Base-by-base conservation (phyloP, 305 asterid genomes). In the Euphrasia arctica region DNA sequence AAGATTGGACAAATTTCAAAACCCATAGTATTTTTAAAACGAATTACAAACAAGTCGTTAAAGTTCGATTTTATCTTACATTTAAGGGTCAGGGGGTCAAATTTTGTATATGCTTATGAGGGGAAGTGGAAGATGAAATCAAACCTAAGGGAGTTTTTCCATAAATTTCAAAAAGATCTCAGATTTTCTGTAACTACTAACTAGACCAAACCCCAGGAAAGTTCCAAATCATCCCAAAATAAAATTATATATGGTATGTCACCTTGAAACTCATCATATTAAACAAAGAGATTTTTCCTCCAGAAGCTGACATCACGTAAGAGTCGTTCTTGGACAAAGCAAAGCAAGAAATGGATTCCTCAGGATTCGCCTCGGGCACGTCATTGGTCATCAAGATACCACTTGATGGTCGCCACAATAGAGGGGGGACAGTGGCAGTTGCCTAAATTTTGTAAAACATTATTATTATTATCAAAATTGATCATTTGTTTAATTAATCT, bases 191-290 rank as follows among this genome's bases (percentile, higher is more conserved):
- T 39, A 39, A 39, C 22, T 18, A 18, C 22, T 18, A 18, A 18
- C 9, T 39, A 39, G 12, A 2, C 45, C 45, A 9, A 8, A 39
- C 45, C 45, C 6, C 45, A 9, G 45, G 45, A 39, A 3, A 9
- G 9, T 39, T 39, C 45, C 12, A 11, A 36, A 36, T 36, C 42
- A 36, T 36, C 42, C 6, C 9, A 36, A 7, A 39, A 39, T 39
- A 39, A 9, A 8, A 39, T 8, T 8, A 8, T 39, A 39, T 39
- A 39, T 39, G 45, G 45, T 39, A 8, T 39, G 65, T 54, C 75
- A 90, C 97, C 97, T 82, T 85, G 73, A 89, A 89, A n/a, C 91
- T 83, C 86, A 85, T 82, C 89, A 87, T 79, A 60, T 83, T 89
- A 77, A 85, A 89, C 78, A 87, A 67, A 64, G 95, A 89, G 48